Evolutionary conservation across 305 asterid genomes (phyloP).

Genomic region (Fraxinus angustifolia): DNA sequence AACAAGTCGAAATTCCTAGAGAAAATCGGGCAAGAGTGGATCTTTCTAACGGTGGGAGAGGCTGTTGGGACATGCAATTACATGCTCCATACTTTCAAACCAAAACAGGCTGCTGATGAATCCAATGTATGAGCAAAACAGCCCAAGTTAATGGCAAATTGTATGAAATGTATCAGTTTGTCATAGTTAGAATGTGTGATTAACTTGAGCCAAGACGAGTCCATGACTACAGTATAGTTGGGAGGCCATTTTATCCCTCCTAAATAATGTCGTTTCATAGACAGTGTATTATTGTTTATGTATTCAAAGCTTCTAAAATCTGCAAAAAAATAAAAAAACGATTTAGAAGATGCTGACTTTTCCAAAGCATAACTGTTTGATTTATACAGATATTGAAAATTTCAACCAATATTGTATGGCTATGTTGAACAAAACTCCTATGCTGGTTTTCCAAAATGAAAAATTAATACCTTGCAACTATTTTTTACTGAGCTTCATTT

Average conservation of each 20-base stretch:
- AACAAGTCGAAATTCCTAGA: constrained; percentile 67
- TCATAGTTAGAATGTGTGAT: neutral
- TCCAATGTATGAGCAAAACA: constrained; percentile 37
- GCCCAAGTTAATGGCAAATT: neutral
- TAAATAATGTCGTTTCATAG: neutral
- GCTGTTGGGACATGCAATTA: constrained; percentile 84
- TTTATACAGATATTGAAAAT: too few species aligned
- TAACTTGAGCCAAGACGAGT: neutral
- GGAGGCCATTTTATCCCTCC: neutral
- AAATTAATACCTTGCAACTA: neutral
- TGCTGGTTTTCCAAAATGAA: neutral
- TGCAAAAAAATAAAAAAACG: neutral
- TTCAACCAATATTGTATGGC: too few species aligned
- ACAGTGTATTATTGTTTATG: neutral
- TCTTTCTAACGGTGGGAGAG: constrained; percentile 76
- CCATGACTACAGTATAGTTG: neutral
- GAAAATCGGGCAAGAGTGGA: constrained; percentile 77
- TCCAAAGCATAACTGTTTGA: too few species aligned
- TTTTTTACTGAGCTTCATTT: neutral
- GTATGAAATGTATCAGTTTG: neutral
- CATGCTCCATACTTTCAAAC: constrained; percentile 61
- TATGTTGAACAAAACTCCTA: neutral
- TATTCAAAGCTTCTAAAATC: neutral
- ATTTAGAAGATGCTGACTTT: neutral
- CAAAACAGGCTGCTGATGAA: constrained; percentile 32